phyloP scores from a whole-genome alignment of 2,329 filamentous ascomycete genomes.

The Fusarium mangiferae region DNA sequence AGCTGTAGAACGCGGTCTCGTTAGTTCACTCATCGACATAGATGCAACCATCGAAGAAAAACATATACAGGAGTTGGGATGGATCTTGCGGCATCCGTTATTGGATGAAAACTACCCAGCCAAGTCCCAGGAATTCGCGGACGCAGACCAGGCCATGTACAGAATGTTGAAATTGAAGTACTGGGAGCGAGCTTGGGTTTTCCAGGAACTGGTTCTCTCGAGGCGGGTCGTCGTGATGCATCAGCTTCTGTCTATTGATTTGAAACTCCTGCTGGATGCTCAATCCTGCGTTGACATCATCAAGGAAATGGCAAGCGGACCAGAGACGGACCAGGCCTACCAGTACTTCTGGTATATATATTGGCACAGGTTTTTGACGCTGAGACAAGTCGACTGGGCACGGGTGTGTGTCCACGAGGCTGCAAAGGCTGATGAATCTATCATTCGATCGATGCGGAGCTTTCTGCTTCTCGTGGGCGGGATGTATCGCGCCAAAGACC shows the following conservation, averaged over 20 bases:
- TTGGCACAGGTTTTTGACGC: background rate
- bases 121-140: background rate
- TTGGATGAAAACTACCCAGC: background rate
- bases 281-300: background rate
- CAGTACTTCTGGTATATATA: background rate
- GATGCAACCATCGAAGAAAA: background rate
- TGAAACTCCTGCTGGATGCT: background rate
- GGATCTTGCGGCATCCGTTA: background rate
- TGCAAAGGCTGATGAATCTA: rapidly evolving
- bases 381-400: background rate
- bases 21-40: background rate
- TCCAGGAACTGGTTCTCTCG: conserved; percentile 1
- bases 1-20: background rate
- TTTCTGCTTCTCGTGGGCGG: background rate
- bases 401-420: rapidly evolving
- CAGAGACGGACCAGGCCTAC: background rate
- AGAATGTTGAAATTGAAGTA: background rate
- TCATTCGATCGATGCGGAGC: rapidly evolving
- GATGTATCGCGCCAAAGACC: background rate
- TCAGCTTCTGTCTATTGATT: background rate
- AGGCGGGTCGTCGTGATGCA: background rate
- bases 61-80: background rate
- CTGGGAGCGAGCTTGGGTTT: conserved; percentile 7
- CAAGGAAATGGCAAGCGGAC: background rate
- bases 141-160: background rate